Percentiles rank a stretch among this genome's conserved stretches.
phyloP scores from a whole-genome alignment of 2,329 filamentous ascomycete species.

The Alternaria sp. region DNA sequence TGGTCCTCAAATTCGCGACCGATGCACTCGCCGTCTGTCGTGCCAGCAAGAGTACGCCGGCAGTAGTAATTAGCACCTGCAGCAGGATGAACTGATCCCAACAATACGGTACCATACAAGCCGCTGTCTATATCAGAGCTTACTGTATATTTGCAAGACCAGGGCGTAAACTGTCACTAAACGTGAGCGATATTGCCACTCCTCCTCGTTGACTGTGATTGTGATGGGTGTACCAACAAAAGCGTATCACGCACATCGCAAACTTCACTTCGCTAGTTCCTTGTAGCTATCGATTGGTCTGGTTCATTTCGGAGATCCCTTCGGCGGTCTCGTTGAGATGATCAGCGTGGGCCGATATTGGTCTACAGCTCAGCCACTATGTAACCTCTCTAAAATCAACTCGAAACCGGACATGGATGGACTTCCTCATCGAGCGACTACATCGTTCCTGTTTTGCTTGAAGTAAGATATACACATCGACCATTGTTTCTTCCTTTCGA shows the following conservation, averaged over 20 bases:
- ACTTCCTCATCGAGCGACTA: background rate
- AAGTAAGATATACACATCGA: background rate
- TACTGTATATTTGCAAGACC: background rate
- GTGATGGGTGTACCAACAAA: background rate
- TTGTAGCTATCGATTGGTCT: background rate
- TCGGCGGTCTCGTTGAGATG: background rate
- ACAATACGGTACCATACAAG: background rate
- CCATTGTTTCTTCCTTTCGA: background rate
- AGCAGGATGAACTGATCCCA: background rate
- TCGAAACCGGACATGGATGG: background rate
- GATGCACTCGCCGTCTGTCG: background rate
- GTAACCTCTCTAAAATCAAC: background rate
- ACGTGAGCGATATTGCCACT: background rate
- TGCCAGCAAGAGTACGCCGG: constrained; percentile 4
- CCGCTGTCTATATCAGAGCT: background rate
- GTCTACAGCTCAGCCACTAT: constrained; percentile 3
- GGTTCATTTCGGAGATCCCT: background rate
- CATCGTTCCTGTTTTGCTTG: background rate
- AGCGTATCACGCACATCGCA: background rate
- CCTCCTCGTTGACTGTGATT: background rate
- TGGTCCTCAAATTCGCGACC: background rate
- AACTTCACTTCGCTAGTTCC: background rate
- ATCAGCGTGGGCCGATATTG: background rate
- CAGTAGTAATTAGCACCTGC: background rate
- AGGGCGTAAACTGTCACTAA: background rate